These are phyloP conservation scores for Staphylotrichum longicolle DNA, from an alignment of 495 filamentous ascomycete species.

Conservation along the genomic window DNA sequence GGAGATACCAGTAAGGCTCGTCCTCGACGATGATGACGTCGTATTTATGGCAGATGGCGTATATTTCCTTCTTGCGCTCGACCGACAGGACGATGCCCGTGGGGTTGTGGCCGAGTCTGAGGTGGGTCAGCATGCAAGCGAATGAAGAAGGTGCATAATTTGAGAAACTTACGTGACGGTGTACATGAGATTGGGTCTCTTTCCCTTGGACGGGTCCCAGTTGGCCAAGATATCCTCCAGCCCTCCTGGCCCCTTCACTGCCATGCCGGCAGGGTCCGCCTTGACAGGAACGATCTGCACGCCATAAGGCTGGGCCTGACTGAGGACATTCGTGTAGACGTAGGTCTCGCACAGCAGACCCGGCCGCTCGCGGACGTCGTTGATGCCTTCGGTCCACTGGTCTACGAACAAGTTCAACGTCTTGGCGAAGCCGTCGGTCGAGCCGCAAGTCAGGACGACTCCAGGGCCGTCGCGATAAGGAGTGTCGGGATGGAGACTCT, in stretches of 20 bases:
- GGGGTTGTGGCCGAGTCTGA: constrained; percentile 86
- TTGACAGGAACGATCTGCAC: constrained; percentile 67
- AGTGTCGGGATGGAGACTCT: constrained; percentile 74
- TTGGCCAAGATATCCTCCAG: constrained; percentile 74
- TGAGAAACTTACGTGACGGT: constrained; percentile 71
- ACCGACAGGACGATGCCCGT: constrained; percentile 72
- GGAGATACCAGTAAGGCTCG: constrained; percentile 95
- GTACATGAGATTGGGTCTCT: constrained; percentile 81
- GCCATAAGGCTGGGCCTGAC: constrained; percentile 64
- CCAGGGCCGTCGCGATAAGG: constrained; percentile 77
- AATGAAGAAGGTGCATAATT: constrained; percentile 4
- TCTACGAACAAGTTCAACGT: constrained; percentile 68
- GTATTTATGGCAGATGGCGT: constrained; percentile 74
- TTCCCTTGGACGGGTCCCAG: constrained; percentile 73
- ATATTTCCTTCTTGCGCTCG: constrained; percentile 71
- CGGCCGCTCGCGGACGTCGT: constrained; percentile 64
- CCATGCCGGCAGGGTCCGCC: constrained; percentile 78
- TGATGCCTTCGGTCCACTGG: constrained; percentile 65
- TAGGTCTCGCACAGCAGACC: constrained; percentile 75
- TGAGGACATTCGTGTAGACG: constrained; percentile 71
- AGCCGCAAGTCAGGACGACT: constrained; percentile 71
- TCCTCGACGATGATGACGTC: constrained; percentile 94
- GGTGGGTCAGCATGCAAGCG: not conserved
- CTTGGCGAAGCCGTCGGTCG: constrained; percentile 83
- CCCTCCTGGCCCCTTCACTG: constrained; percentile 60